These are phyloP conservation scores for Gnaphalium uliginosum DNA, from an alignment of 129 eudicot species.

Conservation along the genomic window DNA sequence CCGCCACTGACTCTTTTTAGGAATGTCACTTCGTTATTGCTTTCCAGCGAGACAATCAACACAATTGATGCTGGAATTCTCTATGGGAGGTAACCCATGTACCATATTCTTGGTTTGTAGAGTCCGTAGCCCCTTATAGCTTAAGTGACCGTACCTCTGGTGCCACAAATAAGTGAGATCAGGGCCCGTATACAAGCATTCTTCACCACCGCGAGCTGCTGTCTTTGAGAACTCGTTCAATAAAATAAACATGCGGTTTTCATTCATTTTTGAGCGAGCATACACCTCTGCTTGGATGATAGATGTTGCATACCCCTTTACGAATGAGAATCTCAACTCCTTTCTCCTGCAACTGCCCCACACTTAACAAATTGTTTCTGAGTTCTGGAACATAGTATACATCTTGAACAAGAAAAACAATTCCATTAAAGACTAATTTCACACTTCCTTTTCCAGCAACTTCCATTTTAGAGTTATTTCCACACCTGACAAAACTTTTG, in stretches of 20 bases:
- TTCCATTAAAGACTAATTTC: background rate
- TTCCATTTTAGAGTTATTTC: background rate
- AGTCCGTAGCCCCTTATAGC: too few species aligned
- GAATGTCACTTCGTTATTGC: background rate
- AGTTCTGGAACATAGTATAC: constrained; percentile 15
- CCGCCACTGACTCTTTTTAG: background rate
- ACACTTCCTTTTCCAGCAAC: background rate
- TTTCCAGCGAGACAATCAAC: background rate
- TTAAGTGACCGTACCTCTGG: too few species aligned
- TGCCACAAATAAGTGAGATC: too few species aligned
- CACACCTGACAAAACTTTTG: background rate
- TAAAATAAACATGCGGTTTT: too few species aligned
- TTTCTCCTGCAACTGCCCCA: background rate
- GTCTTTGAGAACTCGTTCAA: too few species aligned
- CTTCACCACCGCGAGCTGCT: too few species aligned
- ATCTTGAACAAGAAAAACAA: background rate
- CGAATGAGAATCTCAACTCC: background rate
- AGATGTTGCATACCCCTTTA: background rate
- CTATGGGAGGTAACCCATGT: background rate
- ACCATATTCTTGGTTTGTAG: background rate
- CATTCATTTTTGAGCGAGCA: too few species aligned
- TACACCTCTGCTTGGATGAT: too few species aligned
- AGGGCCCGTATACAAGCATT: too few species aligned
- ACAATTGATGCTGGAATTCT: background rate
- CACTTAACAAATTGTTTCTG: background rate